Base-by-base conservation (phyloP, 2,329 filamentous ascomycete species). In the Pseudocercospora pini-densiflorae region DNA sequence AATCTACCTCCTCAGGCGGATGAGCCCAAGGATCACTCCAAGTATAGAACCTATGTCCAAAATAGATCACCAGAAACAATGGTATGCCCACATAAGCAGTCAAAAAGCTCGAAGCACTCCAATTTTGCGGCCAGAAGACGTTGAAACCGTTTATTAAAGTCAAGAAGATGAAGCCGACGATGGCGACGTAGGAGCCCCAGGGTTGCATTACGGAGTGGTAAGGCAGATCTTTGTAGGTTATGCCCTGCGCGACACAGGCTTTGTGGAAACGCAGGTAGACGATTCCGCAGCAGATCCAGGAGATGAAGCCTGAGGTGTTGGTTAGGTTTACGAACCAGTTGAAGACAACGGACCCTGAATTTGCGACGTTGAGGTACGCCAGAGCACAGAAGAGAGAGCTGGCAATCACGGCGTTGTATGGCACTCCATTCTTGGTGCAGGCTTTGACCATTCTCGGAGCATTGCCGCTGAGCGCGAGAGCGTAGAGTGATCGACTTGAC, bases 111-210 rank as follows among this genome's bases (percentile, higher is more conserved):
- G 84, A 81, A 0, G 84, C 85, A 16, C 82, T 85, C 86, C 89
- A 94, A 29, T 88, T 82, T 7, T 82, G 80, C 0, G 88, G 86
- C 76, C 90, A 90, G 76, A 94, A 94, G 14, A 90, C 86, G 40
- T 89, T 86, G 78, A 93, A 94, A 1, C 91, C 92, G 72, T 92
- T 92, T 71, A 92, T 89, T 2, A 94, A 78, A 1, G 85, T 87
- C n/a, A 94, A 81, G 27, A 92, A 79, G 2, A 78, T 75, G 61
- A 92, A 85, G 24, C 88, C 75, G 16, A 85, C 75, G 1, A 92
- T 83, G 9, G 85, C 83, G 62, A 86, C 79, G 73, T 84, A 92
- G 0, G 90, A 86, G 1, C 87, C 87, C 74, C 89, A 93, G 0
- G 91, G 87, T 71, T 89, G 87, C 5, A 88, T 71, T 16, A 24